Evolutionary conservation across 441 rosid genomes (phyloP).

Genomic region (Biscutella laevigata): DNA sequence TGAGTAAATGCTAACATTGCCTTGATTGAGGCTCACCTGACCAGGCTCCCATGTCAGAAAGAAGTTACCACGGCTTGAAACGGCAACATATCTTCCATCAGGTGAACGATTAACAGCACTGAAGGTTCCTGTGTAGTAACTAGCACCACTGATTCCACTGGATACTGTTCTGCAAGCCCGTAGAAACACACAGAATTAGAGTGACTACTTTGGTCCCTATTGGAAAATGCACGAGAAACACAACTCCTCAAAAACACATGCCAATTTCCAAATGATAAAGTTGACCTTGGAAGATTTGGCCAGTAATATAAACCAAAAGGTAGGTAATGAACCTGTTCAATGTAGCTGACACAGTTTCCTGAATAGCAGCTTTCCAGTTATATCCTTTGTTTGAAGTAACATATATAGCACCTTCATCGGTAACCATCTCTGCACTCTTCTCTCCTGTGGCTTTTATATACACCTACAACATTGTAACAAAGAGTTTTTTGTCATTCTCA

Average conservation of each 20-base stretch:
- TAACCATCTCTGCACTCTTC: constrained; percentile 94
- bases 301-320: neutral
- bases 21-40: constrained; percentile 61
- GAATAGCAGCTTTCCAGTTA: constrained; percentile 92
- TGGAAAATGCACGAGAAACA: neutral
- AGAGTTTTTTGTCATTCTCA: too few species aligned
- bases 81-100: constrained; percentile 87
- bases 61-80: constrained; percentile 97
- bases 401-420: constrained; percentile 91
- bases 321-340: constrained; percentile 53
- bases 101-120: constrained; percentile 92
- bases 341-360: constrained; percentile 94
- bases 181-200: constrained; percentile 20
- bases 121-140: constrained; percentile 91
- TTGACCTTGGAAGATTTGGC: neutral
- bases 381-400: constrained; percentile 79
- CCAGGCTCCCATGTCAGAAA: constrained; percentile 97
- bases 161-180: constrained; percentile 89
- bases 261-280: too few species aligned
- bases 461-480: constrained; percentile 51
- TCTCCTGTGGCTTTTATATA: constrained; percentile 87
- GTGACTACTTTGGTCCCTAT: constrained; percentile 3
- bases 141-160: constrained; percentile 95
- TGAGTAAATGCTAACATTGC: too few species aligned
- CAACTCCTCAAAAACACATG: too few species aligned